These are phyloP conservation scores for Penicillium crystallinum DNA, from an alignment of 495 filamentous ascomycete genomes.

Conservation along the genomic window DNA sequence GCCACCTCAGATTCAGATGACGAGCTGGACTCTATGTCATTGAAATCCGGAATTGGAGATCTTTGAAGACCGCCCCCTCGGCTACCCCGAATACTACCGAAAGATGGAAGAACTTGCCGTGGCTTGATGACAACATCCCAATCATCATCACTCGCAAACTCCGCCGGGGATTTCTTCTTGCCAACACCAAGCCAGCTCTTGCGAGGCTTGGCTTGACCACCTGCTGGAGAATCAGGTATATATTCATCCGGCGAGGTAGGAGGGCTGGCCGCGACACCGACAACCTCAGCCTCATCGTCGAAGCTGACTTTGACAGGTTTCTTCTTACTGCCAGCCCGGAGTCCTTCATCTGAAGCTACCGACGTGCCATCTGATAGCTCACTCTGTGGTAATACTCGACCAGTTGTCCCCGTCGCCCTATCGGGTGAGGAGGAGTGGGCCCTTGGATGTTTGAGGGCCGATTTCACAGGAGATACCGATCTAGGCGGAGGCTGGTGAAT, in stretches of 20 bases:
- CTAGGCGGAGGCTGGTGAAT: slow-evolving; percentile 72
- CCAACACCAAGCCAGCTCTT: slow-evolving; percentile 53
- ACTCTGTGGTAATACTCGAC: slow-evolving; percentile 38
- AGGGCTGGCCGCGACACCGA: slow-evolving; percentile 54
- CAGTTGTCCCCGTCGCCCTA: slow-evolving; percentile 15
- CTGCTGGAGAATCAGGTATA: slow-evolving; percentile 45
- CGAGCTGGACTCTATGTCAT: slow-evolving; percentile 35
- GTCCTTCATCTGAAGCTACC: slow-evolving; percentile 54
- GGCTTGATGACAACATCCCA: slow-evolving; percentile 65
- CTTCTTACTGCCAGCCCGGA: slow-evolving; percentile 48
- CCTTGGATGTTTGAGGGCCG: slow-evolving; percentile 70
- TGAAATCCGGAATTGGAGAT: slow-evolving; percentile 20
- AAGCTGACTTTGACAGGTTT: slow-evolving; percentile 80
- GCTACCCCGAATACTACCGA: slow-evolving; percentile 66
- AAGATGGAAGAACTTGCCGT: slow-evolving; percentile 71
- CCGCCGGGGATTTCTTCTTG: slow-evolving; percentile 37
- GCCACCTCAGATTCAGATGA: slow-evolving; percentile 31
- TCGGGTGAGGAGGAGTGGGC: slow-evolving; percentile 47
- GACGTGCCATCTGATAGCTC: slow-evolving; percentile 59
- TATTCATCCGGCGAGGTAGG: slow-evolving; percentile 47
- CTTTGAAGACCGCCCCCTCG: slow-evolving; percentile 26
- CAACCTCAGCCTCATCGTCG: slow-evolving; percentile 63
- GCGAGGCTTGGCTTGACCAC: slow-evolving; percentile 35
- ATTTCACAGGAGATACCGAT: slow-evolving; percentile 80
- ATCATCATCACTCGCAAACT: slow-evolving; percentile 48